phyloP scores from a whole-genome alignment of 805 yeast species.

The Cyberlindnera mycetangii region DNA sequence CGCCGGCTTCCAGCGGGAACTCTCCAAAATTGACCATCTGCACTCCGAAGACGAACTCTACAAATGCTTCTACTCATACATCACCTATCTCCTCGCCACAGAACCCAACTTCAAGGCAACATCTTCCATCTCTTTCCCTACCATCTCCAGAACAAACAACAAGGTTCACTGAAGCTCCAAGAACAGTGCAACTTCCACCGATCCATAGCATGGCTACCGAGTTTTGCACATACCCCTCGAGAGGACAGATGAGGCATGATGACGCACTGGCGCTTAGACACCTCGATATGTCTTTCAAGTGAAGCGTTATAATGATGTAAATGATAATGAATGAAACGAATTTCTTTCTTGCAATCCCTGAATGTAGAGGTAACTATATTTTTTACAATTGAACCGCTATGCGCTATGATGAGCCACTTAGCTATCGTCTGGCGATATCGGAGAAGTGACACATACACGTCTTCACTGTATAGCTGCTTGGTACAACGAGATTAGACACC shows the following conservation, averaged over 20 bases:
- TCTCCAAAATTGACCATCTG: background rate
- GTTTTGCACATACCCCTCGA: background rate
- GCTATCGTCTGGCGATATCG: too few relatives aligned
- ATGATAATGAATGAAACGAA: background rate
- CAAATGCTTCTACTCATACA: background rate
- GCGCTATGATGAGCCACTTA: too few relatives aligned
- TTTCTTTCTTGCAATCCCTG: background rate
- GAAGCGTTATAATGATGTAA: background rate
- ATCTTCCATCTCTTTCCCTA: background rate
- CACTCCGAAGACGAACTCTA: background rate
- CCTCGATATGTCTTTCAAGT: slow-evolving; percentile 17
- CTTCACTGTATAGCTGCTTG: too few relatives aligned
- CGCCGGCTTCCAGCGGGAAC: slow-evolving; percentile 1
- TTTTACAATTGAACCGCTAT: too few relatives aligned
- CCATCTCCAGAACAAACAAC: slow-evolving; percentile 1
- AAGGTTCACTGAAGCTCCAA: background rate
- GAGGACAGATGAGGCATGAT: slow-evolving; percentile 4
- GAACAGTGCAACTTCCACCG: slow-evolving; percentile 1
- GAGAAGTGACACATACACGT: too few relatives aligned
- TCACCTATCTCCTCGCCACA: slow-evolving; percentile 4
- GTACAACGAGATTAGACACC: background rate
- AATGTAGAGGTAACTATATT: too few relatives aligned
- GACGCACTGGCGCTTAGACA: slow-evolving; percentile 15
- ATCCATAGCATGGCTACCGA: background rate
- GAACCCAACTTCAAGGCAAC: background rate